phyloP scores from a whole-genome alignment of 371 early-diverging fungal genomes.

The Mortierella sp. region DNA sequence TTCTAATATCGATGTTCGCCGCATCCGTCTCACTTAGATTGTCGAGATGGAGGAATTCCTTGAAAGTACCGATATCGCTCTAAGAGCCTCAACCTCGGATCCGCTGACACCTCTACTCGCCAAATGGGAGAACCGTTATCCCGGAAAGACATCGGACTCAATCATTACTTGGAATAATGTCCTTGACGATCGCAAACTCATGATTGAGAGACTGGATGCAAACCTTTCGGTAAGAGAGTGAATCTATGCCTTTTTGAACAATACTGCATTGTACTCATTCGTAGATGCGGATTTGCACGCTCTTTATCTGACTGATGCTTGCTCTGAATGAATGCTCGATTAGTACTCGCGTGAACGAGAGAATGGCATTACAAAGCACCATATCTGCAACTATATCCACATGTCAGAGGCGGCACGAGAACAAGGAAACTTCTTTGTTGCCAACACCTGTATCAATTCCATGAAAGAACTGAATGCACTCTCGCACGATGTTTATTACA shows the following conservation, averaged over 20 bases:
- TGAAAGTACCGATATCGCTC: conserved; percentile 44
- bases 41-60: conserved; percentile 73
- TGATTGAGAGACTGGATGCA: conserved; percentile 40
- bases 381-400: conserved; percentile 20
- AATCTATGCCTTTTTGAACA: not conserved
- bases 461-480: conserved; percentile 31
- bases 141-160: conserved; percentile 33
- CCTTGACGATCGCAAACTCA: conserved; percentile 41
- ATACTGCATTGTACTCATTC: not conserved
- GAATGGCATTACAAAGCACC: conserved; percentile 17
- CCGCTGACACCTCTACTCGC: conserved; percentile 20
- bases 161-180: conserved; percentile 47
- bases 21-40: conserved; percentile 49
- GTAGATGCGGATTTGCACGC: not conserved
- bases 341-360: conserved; percentile 37
- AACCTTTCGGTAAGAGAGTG: conserved; percentile 9
- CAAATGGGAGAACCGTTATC: conserved; percentile 40
- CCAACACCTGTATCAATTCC: conserved; percentile 50
- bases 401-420: conserved; percentile 66
- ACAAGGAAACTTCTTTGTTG: conserved; percentile 65
- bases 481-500: conserved; percentile 22
- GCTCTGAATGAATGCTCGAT: not conserved
- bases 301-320: not conserved
- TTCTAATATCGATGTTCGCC: not conserved
- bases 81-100: conserved; percentile 32